Evolutionary conservation across 257 asterid species (phyloP), one percentile per base, ranked within the genome.

Genomic region (Jacaranda copaia): DNA sequence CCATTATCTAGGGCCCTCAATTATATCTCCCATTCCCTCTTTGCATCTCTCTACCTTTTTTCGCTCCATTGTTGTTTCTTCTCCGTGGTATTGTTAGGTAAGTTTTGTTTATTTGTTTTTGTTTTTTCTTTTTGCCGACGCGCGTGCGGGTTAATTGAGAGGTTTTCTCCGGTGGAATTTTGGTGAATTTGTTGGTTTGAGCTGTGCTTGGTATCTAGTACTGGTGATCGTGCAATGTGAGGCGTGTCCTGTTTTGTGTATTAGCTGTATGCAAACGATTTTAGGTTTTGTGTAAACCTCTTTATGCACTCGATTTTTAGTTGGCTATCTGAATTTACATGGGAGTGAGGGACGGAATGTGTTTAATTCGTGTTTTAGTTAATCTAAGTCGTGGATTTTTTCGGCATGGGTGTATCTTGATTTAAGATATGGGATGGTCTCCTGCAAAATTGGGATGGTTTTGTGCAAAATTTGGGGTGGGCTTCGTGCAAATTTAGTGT

Each of bases 1-100:
- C 77, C 83, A 55, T 80, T 68, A 65, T 83, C 76, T 45, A 68
- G 32, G 20, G 20, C 73, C 85, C 80, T 77, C 80, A 67, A 80
- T 80, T 73, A 59, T 70, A 53, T 48, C 64, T 55, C 56, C 48
- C 32, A 40, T 55, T 43, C 18, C 56, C 49, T 42, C 58, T 57
- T 69, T 75, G 45, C 72, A 13, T 42, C 77, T 42, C 35, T 15
- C 48, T 42, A 36, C 53, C 66, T 61, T 58, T 25, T 40, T 70
- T 71, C 83, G 43, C 18, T 13, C 68, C 7, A 51, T 16, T 55
- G 57, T 25, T 55, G 48, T 39, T 73, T 52, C 70, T 51, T 57
- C 79, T 45, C 68, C 67, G 63, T 35, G 45, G 55, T 25, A 32
- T 42, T 68, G 69, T n/a, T 49, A 75, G 86, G 88, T 85, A 83